A percentile compares a stretch with the other conserved stretches of the same genome.
Evolutionary conservation across 225 moss, liverwort and hornwort species (phyloP).

Genomic region (Sphagnum contortum): DNA sequence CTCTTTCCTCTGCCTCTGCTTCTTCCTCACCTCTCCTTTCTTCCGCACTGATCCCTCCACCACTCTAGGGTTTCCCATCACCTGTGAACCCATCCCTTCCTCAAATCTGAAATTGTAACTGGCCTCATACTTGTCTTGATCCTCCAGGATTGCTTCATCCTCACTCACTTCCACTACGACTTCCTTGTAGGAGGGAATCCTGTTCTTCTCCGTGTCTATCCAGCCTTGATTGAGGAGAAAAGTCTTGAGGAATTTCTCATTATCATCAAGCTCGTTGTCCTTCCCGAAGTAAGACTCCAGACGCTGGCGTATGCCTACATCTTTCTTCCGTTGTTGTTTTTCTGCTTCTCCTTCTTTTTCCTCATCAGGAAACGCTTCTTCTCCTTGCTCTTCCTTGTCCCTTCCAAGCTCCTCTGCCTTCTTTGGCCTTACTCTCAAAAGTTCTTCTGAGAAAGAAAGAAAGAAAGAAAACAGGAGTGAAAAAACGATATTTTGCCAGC

Average conservation of each 20-base stretch:
- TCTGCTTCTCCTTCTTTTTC: slow-evolving; percentile 79
- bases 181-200: slow-evolving; percentile 35
- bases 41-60: slow-evolving; percentile 72
- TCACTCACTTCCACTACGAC: slow-evolving; percentile 55
- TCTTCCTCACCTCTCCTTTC: slow-evolving; percentile 68
- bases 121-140: slow-evolving; percentile 81
- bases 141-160: slow-evolving; percentile 66
- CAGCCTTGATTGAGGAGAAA: slow-evolving; percentile 86
- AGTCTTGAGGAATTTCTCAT: slow-evolving; percentile 76
- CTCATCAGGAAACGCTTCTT: slow-evolving; percentile 3
- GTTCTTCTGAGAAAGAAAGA: slow-evolving; percentile 22
- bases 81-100: slow-evolving; percentile 67
- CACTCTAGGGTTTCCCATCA: slow-evolving; percentile 68
- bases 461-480: background rate
- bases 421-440: slow-evolving; percentile 57
- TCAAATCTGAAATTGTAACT: slow-evolving; percentile 85
- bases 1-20: slow-evolving; percentile 59
- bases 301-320: slow-evolving; percentile 47
- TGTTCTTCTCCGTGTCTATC: slow-evolving; percentile 63
- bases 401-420: slow-evolving; percentile 53
- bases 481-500: background rate
- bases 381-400: slow-evolving; percentile 40
- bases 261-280: slow-evolving; percentile 60
- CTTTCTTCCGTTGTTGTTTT: slow-evolving; percentile 31
- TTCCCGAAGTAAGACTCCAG: slow-evolving; percentile 94